phyloP scores from a whole-genome alignment of 1,284 basidiomycete genomes.

The Boletus chippewaensis region DNA sequence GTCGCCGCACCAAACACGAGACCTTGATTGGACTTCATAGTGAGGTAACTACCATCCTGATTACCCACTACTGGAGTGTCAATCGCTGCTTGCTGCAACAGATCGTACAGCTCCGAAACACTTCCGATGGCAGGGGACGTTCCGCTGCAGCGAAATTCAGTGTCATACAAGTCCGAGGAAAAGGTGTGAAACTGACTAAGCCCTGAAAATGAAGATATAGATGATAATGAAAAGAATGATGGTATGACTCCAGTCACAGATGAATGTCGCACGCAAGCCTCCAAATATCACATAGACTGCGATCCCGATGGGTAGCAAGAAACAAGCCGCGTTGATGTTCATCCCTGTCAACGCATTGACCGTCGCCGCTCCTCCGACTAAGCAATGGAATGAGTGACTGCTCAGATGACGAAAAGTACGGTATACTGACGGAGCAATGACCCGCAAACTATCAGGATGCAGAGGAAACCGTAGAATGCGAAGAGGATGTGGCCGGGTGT shows the following conservation, averaged over 20 bases:
- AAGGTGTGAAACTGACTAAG: constrained; percentile 34
- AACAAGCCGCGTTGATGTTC: constrained; percentile 56
- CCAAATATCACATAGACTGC: constrained; percentile 44
- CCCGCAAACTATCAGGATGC: constrained; percentile 54
- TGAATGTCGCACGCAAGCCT: constrained; percentile 48
- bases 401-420: neutral
- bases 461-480: constrained; percentile 58
- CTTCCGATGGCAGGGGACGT: constrained; percentile 41
- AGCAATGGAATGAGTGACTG: neutral
- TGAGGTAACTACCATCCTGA: constrained; percentile 48
- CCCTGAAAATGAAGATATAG: constrained; percentile 42
- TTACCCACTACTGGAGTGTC: constrained; percentile 46
- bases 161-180: neutral
- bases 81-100: constrained; percentile 39
- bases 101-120: constrained; percentile 38
- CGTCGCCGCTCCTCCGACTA: constrained; percentile 55
- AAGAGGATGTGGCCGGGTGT: constrained; percentile 54
- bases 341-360: constrained; percentile 64
- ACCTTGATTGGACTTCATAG: constrained; percentile 51
- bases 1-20: constrained; percentile 48
- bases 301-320: constrained; percentile 47
- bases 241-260: constrained; percentile 50
- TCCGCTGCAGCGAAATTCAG: constrained; percentile 28
- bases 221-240: constrained; percentile 47
- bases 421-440: constrained; percentile 42